Conservation (phyloP, 768 basidiomycete species). For the Suillus americanus region DNA sequence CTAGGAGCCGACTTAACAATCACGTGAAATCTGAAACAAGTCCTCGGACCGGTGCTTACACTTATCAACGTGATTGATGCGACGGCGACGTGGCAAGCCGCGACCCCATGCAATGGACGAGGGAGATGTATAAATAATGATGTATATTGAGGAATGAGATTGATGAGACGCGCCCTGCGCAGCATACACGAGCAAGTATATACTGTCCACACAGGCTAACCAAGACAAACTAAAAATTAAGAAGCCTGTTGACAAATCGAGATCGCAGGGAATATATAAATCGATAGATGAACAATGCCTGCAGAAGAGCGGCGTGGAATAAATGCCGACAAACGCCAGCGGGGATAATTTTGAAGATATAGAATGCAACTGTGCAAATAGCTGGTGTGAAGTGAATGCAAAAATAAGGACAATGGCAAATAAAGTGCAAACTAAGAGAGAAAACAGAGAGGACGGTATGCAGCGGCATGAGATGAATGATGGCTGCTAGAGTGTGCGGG, state of each 20-base stretch:
- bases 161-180: conserved; percentile 28
- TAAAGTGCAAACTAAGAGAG: conserved; percentile 12
- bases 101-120: not conserved
- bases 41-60: not conserved
- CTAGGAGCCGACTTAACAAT: not conserved
- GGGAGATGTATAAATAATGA: conserved; percentile 23
- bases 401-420: conserved; percentile 25
- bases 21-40: conserved; percentile 14
- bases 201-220: conserved; percentile 21
- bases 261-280: conserved; percentile 7
- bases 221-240: conserved; percentile 23
- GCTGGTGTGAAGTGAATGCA: conserved; percentile 15
- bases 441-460: conserved; percentile 21
- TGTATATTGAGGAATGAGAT: conserved; percentile 22
- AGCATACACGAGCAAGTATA: conserved; percentile 28
- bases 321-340: conserved; percentile 25
- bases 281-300: conserved; percentile 4
- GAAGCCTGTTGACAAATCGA: conserved; percentile 25
- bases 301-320: conserved; percentile 22
- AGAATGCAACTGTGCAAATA: conserved; percentile 25
- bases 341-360: conserved; percentile 30
- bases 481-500: conserved; percentile 17
- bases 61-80: too few relatives aligned
- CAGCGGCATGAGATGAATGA: conserved; percentile 23
- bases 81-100: too few relatives aligned